Percentiles rank a stretch among this genome's conserved stretches.
Conservation (phyloP, 1,284 basidiomycete species). For the Trichosporon sp. region DNA sequence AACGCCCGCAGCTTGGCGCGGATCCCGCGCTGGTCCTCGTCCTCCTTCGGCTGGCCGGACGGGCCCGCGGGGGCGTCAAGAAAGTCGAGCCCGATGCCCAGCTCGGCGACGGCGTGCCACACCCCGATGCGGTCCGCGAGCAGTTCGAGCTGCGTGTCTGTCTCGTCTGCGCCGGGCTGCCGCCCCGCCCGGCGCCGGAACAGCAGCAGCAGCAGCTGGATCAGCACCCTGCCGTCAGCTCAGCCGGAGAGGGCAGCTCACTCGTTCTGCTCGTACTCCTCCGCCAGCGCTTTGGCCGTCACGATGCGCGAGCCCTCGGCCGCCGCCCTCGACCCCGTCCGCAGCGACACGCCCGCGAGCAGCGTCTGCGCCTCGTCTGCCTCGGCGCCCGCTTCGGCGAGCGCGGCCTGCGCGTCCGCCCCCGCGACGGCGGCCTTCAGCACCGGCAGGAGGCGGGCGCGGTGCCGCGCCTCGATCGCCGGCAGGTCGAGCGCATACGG, state of each 20-base stretch:
- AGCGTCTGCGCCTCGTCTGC: conserved; percentile 22
- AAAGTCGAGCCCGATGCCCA: conserved; percentile 25
- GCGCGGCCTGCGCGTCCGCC: background rate
- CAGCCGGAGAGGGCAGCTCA: conserved; percentile 15
- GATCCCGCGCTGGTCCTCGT: conserved; percentile 14
- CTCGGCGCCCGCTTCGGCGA: conserved; percentile 1
- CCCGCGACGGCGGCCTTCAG: conserved; percentile 5
- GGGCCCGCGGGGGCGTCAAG: background rate
- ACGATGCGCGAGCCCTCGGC: conserved; percentile 25
- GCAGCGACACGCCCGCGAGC: conserved; percentile 23
- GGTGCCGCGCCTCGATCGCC: conserved; percentile 30
- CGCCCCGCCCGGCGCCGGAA: conserved; percentile 21
- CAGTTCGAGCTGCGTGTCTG: conserved; percentile 28
- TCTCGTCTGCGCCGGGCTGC: conserved; percentile 26
- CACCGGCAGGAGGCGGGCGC: conserved; percentile 25
- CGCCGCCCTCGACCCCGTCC: conserved; percentile 20
- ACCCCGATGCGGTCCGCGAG: conserved; percentile 41
- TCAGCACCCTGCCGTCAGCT: conserved; percentile 28
- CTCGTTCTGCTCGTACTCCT: conserved; percentile 43
- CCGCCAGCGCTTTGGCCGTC: conserved; percentile 22
- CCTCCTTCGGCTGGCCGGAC: conserved; percentile 2
- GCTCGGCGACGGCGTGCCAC: conserved; percentile 42
- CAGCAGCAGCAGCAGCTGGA: conserved; percentile 35
- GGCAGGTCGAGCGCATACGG: background rate
- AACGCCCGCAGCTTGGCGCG: conserved; percentile 22